A percentile compares a stretch with the other conserved stretches of the same genome.
Conservation (phyloP, 2,329 filamentous ascomycete species). For the Colletotrichum trifolii region DNA sequence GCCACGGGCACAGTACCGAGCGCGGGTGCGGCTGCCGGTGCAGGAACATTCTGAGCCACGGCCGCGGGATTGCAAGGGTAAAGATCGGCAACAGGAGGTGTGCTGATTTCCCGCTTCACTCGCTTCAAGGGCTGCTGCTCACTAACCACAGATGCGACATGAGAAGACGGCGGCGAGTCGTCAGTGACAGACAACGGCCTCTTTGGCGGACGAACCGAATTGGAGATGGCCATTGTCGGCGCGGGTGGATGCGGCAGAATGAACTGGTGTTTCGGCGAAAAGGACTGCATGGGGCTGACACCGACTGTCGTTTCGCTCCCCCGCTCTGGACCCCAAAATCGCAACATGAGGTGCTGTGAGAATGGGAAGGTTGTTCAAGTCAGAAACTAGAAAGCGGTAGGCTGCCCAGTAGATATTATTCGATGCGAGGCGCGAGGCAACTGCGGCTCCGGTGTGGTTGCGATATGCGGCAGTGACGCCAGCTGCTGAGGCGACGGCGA, state of each 20-base stretch:
- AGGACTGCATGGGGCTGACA: slow-evolving; percentile 53
- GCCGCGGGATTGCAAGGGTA: slow-evolving; percentile 25
- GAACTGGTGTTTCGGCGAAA: slow-evolving; percentile 47
- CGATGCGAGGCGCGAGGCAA: slow-evolving; percentile 29
- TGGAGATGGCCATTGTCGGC: slow-evolving; percentile 37
- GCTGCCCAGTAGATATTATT: slow-evolving; percentile 23
- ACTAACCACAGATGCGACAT: slow-evolving; percentile 41
- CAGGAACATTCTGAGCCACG: slow-evolving; percentile 33
- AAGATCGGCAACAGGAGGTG: slow-evolving; percentile 20
- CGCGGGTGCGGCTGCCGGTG: background rate
- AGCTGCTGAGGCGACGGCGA: slow-evolving; percentile 5
- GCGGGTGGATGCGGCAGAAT: slow-evolving; percentile 43
- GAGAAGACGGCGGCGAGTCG: slow-evolving; percentile 38
- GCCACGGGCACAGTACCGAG: slow-evolving; percentile 30
- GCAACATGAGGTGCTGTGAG: slow-evolving; percentile 66
- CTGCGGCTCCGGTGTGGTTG: slow-evolving; percentile 10
- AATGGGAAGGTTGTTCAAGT: slow-evolving; percentile 38
- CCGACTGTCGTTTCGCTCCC: slow-evolving; percentile 64
- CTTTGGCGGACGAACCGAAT: slow-evolving; percentile 49
- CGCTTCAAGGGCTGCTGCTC: slow-evolving; percentile 51
- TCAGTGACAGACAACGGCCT: slow-evolving; percentile 52
- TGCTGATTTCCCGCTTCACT: slow-evolving; percentile 44
- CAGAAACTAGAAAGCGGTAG: slow-evolving; percentile 37
- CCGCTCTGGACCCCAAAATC: slow-evolving; percentile 70
- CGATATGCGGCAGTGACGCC: slow-evolving; percentile 11